Base-by-base conservation (phyloP, 1,284 basidiomycete genomes). In the Butyriboletus pseudospeciosus region DNA sequence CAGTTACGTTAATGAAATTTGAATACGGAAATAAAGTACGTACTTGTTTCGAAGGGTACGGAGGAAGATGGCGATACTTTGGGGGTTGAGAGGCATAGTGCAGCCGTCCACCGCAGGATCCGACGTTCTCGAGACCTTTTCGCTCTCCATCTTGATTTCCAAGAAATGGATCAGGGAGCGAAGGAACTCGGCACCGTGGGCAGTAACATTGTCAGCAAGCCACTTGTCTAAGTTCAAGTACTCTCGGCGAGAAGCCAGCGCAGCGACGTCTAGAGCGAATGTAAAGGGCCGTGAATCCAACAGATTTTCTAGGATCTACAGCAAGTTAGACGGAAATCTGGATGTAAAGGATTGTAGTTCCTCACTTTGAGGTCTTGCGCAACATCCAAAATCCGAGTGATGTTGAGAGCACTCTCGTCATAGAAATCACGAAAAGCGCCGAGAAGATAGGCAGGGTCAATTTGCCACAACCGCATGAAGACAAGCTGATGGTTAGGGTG, bases 161-260 rank as follows among this genome's bases (percentile, higher is more conserved):
- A 97, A 74, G 73, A 97, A 97, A 35, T 85, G 80, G 57, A 97
- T 86, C 57, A 95, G 84, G 16, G 91, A 86, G 55, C 90, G 86
- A 43, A 98, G 79, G 66, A 98, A 98, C 58, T 93, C 91, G 39
- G 82, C 81, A 4, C 92, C 92, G 61, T 94, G 89, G 43, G 78
- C 74, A 16, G 83, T 76, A 40, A 97, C 89, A 63, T 92, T 89
- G 70, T 94, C 91, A 38, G 90, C 85, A 6, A 99, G 79, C 95
- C 95, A 99, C 71, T 96, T 93, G 73, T 98, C 95, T 47, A 99
- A 79, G 64, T 98, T 94, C 64, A 99, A 79, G 66, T 94, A 92
- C 69, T 99, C 96, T 62, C 94, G 79, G 46, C 94, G 87, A 41
- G 93, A 94, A 3, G 95, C 95, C 26, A 98, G 76, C 7, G 94